phyloP scores from a whole-genome alignment of 495 filamentous ascomycete species.

The Darksidea phi region DNA sequence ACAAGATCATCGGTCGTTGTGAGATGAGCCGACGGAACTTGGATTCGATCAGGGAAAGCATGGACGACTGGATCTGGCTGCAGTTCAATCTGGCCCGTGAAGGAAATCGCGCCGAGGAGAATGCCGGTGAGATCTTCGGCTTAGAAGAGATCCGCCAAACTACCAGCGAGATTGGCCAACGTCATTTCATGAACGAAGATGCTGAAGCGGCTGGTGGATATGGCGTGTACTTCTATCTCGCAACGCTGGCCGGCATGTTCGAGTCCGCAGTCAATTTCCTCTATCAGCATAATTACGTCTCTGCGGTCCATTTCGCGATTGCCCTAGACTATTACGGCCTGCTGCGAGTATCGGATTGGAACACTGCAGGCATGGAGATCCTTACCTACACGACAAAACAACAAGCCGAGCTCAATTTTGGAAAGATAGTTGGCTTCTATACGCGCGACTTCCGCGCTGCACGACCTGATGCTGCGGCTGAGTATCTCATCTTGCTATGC shows the following conservation, averaged over 20 bases:
- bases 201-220: constrained; percentile 70
- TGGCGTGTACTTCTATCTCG: constrained; percentile 88
- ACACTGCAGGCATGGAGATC: constrained; percentile 67
- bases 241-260: constrained; percentile 89
- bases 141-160: constrained; percentile 81
- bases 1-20: constrained; percentile 94
- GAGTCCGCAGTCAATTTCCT: constrained; percentile 90
- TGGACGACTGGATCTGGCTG: constrained; percentile 97
- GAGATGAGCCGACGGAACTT: constrained; percentile 77
- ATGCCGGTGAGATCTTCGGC: constrained; percentile 83
- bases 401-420: constrained; percentile 90
- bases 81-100: constrained; percentile 91
- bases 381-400: constrained; percentile 69
- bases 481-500: constrained; percentile 91
- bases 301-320: constrained; percentile 93
- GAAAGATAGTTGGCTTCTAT: constrained; percentile 87
- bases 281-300: constrained; percentile 82
- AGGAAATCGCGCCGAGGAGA: constrained; percentile 75
- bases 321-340: constrained; percentile 88
- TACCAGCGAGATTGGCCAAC: constrained; percentile 81
- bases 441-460: constrained; percentile 91
- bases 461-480: constrained; percentile 79
- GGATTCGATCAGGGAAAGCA: constrained; percentile 71
- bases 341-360: constrained; percentile 75
- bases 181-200: constrained; percentile 74